phyloP scores from a whole-genome alignment of 2,329 filamentous ascomycete species.

The Xylaria arbuscula region DNA sequence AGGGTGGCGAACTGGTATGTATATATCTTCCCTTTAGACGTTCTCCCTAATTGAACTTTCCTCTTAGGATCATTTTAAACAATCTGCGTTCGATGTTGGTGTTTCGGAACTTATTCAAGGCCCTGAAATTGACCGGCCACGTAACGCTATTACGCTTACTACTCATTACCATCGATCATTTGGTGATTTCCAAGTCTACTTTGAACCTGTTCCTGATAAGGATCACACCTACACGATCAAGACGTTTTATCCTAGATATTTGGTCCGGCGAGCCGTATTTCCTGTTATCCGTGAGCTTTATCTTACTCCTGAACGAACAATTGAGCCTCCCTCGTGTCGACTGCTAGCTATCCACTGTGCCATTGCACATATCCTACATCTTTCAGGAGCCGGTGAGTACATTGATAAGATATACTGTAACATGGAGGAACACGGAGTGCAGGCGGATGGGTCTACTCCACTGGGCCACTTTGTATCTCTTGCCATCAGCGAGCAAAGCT shows the following conservation, averaged over 20 bases:
- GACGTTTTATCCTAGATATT: constrained; percentile 31
- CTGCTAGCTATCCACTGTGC: constrained; percentile 51
- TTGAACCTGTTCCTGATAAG: constrained; percentile 41
- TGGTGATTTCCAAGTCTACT: constrained; percentile 49
- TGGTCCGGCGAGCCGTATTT: constrained; percentile 31
- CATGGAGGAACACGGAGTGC: constrained; percentile 33
- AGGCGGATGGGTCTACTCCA: constrained; percentile 36
- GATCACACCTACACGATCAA: constrained; percentile 48
- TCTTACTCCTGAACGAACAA: constrained; percentile 42
- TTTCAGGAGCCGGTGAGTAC: constrained; percentile 48
- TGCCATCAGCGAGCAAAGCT: constrained; percentile 9
- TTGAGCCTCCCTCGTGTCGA: constrained; percentile 49
- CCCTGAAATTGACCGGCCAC: constrained; percentile 54
- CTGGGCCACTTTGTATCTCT: constrained; percentile 2
- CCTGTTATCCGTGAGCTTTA: constrained; percentile 49
- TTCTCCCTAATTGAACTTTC: constrained; percentile 22
- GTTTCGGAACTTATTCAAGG: constrained; percentile 53
- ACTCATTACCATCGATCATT: constrained; percentile 46
- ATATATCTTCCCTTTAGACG: constrained; percentile 2
- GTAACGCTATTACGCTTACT: constrained; percentile 54
- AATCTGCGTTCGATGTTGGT: constrained; percentile 54
- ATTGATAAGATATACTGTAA: constrained; percentile 48
- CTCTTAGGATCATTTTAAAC: constrained; percentile 43
- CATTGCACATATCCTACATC: constrained; percentile 50
- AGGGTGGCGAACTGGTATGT: constrained; percentile 11